These are phyloP conservation scores for Malus hybrid DNA, from an alignment of 331 rosid genomes.

Conservation along the genomic window DNA sequence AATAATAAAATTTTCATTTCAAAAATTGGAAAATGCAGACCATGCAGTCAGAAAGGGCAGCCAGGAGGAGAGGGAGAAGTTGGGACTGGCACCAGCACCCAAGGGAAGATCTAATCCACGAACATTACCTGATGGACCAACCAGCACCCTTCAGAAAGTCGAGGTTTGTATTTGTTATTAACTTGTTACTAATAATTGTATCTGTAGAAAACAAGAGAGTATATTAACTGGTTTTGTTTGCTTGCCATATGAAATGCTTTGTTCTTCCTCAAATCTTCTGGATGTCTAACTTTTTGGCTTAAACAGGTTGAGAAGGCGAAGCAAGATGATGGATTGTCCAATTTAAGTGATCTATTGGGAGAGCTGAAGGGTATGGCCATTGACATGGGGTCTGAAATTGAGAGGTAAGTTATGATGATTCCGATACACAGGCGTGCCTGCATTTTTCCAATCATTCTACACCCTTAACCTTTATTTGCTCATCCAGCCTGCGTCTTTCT, in stretches of 20 bases:
- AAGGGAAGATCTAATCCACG: slow-evolving; percentile 42
- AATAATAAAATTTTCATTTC: neutral
- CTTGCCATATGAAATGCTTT: neutral
- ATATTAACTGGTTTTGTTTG: neutral
- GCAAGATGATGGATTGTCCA: slow-evolving; percentile 87
- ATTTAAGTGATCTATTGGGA: slow-evolving; percentile 67
- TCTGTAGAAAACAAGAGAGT: neutral
- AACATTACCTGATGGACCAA: slow-evolving; percentile 42
- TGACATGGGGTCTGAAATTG: slow-evolving; percentile 92
- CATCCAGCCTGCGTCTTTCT: neutral
- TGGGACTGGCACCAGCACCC: slow-evolving; percentile 58
- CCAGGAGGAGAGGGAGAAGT: slow-evolving; percentile 78
- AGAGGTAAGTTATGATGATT: slow-evolving; percentile 43
- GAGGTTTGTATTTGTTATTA: slow-evolving; percentile 55
- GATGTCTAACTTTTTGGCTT: neutral
- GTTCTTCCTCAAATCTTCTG: neutral
- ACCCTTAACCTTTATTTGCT: neutral
- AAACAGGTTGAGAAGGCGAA: slow-evolving; percentile 68
- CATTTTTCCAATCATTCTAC: neutral
- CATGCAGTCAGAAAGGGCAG: slow-evolving; percentile 41
- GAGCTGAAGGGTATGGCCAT: slow-evolving; percentile 92
- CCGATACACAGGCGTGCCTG: neutral
- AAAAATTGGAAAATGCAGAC: slow-evolving; percentile 24
- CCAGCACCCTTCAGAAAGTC: slow-evolving; percentile 59
- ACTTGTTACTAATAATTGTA: neutral